Percentiles rank a stretch among this genome's conserved stretches.
phyloP scores from a whole-genome alignment of 768 basidiomycete genomes.

The Boletales sp. region DNA sequence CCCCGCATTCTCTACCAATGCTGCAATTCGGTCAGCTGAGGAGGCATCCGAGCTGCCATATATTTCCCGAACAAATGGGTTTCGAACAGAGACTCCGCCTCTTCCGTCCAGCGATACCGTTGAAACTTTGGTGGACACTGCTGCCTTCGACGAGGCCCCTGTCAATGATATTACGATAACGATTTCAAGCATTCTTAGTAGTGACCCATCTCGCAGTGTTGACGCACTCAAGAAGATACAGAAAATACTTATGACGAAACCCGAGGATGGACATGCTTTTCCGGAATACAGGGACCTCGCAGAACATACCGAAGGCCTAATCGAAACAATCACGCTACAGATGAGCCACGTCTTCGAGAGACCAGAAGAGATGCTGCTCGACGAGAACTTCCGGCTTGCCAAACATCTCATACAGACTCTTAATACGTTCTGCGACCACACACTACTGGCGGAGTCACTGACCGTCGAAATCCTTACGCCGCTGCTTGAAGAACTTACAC shows the following conservation, averaged over 20 bases:
- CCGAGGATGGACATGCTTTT: constrained; percentile 67
- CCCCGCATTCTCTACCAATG: constrained; percentile 20
- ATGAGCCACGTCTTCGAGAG: constrained; percentile 91
- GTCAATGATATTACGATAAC: constrained; percentile 70
- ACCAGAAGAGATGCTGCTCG: constrained; percentile 65
- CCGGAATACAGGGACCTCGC: constrained; percentile 74
- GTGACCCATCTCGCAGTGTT: constrained; percentile 80
- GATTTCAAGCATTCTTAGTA: constrained; percentile 87
- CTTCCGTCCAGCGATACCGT: constrained; percentile 21
- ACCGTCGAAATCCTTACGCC: constrained; percentile 81
- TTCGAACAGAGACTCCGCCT: constrained; percentile 10
- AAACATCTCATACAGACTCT: constrained; percentile 98
- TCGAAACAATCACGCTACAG: constrained; percentile 87
- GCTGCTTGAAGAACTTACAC: constrained; percentile 87
- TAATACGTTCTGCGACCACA: constrained; percentile 91
- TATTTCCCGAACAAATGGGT: constrained; percentile 16
- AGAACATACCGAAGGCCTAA: constrained; percentile 76
- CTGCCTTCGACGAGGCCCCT: constrained; percentile 20
- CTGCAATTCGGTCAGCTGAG: constrained; percentile 18
- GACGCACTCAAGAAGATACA: constrained; percentile 94
- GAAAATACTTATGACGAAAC: constrained; percentile 72
- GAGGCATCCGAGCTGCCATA: constrained; percentile 32
- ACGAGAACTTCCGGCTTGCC: constrained; percentile 87
- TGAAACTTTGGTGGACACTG: constrained; percentile 34
- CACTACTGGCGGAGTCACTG: constrained; percentile 81